A percentile compares a stretch with the other conserved stretches of the same genome.
Evolutionary conservation across 129 eudicot species (phyloP).

Genomic region (Lactuca sativa): DNA sequence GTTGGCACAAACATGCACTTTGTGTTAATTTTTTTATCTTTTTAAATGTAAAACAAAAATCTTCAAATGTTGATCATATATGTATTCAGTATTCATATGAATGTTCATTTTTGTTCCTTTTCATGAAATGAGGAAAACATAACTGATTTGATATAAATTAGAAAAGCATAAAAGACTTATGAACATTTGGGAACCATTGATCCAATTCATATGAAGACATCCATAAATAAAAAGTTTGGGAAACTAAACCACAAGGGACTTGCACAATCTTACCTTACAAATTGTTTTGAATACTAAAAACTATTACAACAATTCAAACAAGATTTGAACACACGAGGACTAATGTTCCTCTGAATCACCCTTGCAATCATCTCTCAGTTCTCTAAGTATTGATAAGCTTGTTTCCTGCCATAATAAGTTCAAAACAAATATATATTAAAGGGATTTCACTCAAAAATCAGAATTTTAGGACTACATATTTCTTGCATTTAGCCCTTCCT

Average conservation of each 20-base stretch:
- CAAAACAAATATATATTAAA: constrained; percentile 4
- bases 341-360: constrained; percentile 46
- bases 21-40: too few relatives aligned
- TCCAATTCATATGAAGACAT: not conserved
- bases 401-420: constrained; percentile 53
- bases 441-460: not conserved
- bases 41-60: too few relatives aligned
- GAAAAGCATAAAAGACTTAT: too few relatives aligned
- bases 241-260: constrained; percentile 16
- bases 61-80: too few relatives aligned
- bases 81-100: too few relatives aligned
- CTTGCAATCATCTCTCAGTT: constrained; percentile 62
- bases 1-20: too few relatives aligned
- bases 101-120: too few relatives aligned
- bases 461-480: not conserved
- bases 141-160: too few relatives aligned
- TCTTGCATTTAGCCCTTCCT: too few relatives aligned
- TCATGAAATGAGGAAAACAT: too few relatives aligned
- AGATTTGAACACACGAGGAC: not conserved
- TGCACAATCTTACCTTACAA: constrained; percentile 20
- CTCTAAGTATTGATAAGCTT: constrained; percentile 49
- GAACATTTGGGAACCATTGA: too few relatives aligned
- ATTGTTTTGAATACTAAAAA: constrained; percentile 4
- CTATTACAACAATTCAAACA: constrained; percentile 20
- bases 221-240: not conserved